These are phyloP conservation scores for Puya raimondii DNA, from an alignment of 176 grass and related monocot genomes.

Conservation along the genomic window DNA sequence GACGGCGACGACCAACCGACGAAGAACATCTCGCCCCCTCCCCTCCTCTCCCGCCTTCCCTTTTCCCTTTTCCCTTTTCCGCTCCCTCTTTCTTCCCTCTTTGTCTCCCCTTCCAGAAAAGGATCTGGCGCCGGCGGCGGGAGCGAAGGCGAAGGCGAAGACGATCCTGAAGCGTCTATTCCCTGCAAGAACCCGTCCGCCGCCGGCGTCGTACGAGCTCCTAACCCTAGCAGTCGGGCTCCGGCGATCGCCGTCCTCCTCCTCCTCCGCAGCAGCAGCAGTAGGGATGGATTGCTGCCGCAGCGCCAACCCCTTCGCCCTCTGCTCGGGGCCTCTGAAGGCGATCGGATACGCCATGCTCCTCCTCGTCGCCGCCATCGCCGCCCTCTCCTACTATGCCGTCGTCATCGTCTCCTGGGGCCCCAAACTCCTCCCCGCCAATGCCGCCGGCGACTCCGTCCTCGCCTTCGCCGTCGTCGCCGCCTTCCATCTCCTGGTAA, in stretches of 20 bases:
- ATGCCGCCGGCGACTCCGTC: constrained; percentile 2
- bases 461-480: constrained; percentile 29
- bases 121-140: no score
- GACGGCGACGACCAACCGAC: no score
- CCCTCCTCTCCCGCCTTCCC: no score
- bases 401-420: constrained; percentile 68
- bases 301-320: constrained; percentile 52
- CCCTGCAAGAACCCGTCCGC: neutral
- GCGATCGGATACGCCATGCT: constrained; percentile 70
- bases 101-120: no score
- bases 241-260: neutral
- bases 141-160: neutral
- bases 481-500: constrained; percentile 69
- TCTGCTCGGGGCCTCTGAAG: constrained; percentile 33
- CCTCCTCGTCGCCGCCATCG: constrained; percentile 48
- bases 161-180: neutral
- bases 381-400: constrained; percentile 65
- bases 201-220: no score
- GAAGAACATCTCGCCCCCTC: no score
- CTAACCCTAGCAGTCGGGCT: no score
- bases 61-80: no score
- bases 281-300: constrained; percentile 44
- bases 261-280: neutral
- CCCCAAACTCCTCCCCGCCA: constrained; percentile 26
- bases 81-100: no score